Conservation (phyloP, 495 filamentous ascomycete genomes). For the Aspergillus leporis region DNA sequence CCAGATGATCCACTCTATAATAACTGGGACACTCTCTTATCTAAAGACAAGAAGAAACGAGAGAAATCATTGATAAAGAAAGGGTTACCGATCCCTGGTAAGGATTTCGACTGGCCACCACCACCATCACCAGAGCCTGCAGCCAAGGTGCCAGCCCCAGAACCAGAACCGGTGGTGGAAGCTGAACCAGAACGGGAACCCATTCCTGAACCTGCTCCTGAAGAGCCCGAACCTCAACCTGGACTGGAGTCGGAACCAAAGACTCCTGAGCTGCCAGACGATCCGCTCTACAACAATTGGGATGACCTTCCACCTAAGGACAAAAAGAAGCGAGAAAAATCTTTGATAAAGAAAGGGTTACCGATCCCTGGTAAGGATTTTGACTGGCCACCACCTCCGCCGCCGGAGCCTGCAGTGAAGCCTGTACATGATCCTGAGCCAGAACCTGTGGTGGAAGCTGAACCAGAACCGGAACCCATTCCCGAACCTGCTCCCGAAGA, state of each 20-base stretch:
- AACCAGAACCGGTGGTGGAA: slow-evolving; percentile 23
- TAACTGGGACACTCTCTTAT: slow-evolving; percentile 22
- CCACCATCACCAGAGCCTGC: slow-evolving; percentile 5
- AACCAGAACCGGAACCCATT: slow-evolving; percentile 8
- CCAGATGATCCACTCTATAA: slow-evolving; percentile 16
- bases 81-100: slow-evolving; percentile 24
- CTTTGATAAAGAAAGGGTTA: slow-evolving; percentile 35
- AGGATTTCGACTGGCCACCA: slow-evolving; percentile 29
- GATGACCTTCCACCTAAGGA: slow-evolving; percentile 35
- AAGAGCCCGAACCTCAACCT: slow-evolving; percentile 26
- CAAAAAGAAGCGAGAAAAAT: slow-evolving; percentile 40
- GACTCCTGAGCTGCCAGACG: slow-evolving; percentile 22
- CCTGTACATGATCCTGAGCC: slow-evolving; percentile 31
- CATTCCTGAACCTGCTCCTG: slow-evolving; percentile 19
- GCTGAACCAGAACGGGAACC: slow-evolving; percentile 8
- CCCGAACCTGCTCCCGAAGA: slow-evolving; percentile 21
- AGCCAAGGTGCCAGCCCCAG: slow-evolving; percentile 18
- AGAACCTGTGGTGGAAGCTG: slow-evolving; percentile 18
- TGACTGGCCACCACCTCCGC: slow-evolving; percentile 29
- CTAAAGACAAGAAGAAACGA: slow-evolving; percentile 17
- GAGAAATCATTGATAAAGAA: neutral
- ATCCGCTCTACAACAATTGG: slow-evolving; percentile 43
- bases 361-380: slow-evolving; percentile 41
- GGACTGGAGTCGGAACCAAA: slow-evolving; percentile 33
- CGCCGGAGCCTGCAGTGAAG: no score